Conservation (phyloP, 495 filamentous ascomycete species). For the Podospora appendiculata region DNA sequence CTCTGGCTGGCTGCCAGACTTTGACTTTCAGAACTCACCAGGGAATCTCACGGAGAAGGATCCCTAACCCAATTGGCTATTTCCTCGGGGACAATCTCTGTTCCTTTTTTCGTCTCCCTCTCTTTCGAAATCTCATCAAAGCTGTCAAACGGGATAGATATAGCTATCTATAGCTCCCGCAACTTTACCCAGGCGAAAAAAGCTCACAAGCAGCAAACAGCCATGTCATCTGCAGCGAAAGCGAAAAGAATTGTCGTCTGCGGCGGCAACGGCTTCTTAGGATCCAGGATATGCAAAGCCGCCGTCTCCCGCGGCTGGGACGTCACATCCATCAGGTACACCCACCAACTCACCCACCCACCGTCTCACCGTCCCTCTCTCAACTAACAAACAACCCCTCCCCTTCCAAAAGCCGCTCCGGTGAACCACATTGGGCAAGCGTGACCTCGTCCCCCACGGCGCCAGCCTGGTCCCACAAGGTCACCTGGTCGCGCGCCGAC, state of each 20-base stretch:
- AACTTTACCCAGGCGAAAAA: no score
- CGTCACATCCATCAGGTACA: conserved; percentile 79
- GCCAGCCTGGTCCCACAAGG: conserved; percentile 72
- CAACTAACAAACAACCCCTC: neutral
- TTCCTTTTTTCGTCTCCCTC: no score
- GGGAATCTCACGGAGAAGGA: no score
- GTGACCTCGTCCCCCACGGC: conserved; percentile 65
- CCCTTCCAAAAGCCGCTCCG: conserved; percentile 59
- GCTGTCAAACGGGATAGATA: no score
- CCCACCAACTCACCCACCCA: neutral
- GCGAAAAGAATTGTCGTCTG: conserved; percentile 75
- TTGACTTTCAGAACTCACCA: no score
- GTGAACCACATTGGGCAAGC: conserved; percentile 73
- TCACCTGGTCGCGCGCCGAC: conserved; percentile 82
- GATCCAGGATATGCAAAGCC: conserved; percentile 84
- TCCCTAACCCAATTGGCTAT: no score
- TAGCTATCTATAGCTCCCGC: no score
- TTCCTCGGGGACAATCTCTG: no score
- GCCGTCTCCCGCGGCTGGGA: conserved; percentile 77
- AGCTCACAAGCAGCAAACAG: neutral
- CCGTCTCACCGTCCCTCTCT: neutral
- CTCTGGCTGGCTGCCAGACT: no score
- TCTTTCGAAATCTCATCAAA: no score
- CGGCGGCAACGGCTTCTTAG: conserved; percentile 93
- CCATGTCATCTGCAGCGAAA: neutral